Conservation (phyloP, 768 basidiomycete species). For the Sutorius australiensis region DNA sequence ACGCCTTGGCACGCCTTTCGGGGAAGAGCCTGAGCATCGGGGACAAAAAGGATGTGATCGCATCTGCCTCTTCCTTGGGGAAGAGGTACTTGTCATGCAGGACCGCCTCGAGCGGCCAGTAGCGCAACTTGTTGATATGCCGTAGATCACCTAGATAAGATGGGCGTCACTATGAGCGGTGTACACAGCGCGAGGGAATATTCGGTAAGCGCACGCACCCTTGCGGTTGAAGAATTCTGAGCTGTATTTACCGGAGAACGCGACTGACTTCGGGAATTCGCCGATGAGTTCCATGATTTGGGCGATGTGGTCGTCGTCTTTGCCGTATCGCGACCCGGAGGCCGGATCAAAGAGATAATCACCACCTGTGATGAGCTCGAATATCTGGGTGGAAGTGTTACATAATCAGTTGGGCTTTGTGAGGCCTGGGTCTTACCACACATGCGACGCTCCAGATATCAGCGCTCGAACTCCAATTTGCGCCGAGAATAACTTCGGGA, state of each 20-base stretch:
- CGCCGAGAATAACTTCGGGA: slow-evolving; percentile 95
- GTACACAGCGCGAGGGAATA: not conserved
- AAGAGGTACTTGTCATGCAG: slow-evolving; percentile 96
- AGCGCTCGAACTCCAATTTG: slow-evolving; percentile 92
- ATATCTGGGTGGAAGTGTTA: slow-evolving; percentile 50
- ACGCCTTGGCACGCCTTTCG: slow-evolving; percentile 82
- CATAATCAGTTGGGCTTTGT: not conserved
- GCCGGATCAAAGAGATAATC: slow-evolving; percentile 99
- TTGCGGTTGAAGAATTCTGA: slow-evolving; percentile 95
- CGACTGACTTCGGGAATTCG: slow-evolving; percentile 78
- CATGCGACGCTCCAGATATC: slow-evolving; percentile 98
- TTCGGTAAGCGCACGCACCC: slow-evolving; percentile 47
- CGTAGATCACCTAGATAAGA: slow-evolving; percentile 66
- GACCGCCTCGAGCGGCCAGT: slow-evolving; percentile 81
- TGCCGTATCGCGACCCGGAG: slow-evolving; percentile 90
- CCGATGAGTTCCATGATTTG: slow-evolving; percentile 97
- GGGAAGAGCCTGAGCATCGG: slow-evolving; percentile 92
- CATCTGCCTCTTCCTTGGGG: slow-evolving; percentile 74
- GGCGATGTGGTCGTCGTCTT: slow-evolving; percentile 96
- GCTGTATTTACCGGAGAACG: slow-evolving; percentile 89
- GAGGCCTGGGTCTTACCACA: slow-evolving; percentile 62
- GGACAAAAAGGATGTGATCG: slow-evolving; percentile 73
- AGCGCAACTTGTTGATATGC: slow-evolving; percentile 91
- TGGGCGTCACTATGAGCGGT: slow-evolving; percentile 8
- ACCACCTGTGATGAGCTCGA: slow-evolving; percentile 93